These are phyloP conservation scores for Calonectria henricotiae DNA, from an alignment of 2,329 filamentous ascomycete species.

Conservation along the genomic window DNA sequence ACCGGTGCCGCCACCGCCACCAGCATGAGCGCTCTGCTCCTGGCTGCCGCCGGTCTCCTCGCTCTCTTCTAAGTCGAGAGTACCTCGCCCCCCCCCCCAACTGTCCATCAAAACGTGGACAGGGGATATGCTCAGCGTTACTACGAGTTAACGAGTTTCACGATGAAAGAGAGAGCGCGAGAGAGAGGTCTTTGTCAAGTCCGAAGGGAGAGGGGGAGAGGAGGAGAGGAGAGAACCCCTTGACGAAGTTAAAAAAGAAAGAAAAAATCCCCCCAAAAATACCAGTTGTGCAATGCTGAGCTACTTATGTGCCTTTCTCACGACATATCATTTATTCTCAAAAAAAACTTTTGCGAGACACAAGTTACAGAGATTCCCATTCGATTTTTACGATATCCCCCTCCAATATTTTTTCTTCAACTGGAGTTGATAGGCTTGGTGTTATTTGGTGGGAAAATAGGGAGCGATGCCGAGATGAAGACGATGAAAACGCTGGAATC, in stretches of 20 bases:
- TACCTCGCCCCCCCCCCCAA: constrained; percentile 42
- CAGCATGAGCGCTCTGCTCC: constrained; percentile 58
- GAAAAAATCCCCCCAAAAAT: constrained; percentile 35
- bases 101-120: constrained; percentile 38
- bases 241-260: neutral
- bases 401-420: constrained; percentile 27
- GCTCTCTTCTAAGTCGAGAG: constrained; percentile 56
- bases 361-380: constrained; percentile 39
- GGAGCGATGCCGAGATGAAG: constrained; percentile 34
- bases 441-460: constrained; percentile 40
- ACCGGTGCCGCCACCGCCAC: constrained; percentile 54
- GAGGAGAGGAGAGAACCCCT: neutral
- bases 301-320: constrained; percentile 48
- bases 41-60: constrained; percentile 57
- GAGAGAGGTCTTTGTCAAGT: constrained; percentile 37
- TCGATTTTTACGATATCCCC: constrained; percentile 19
- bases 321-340: constrained; percentile 44
- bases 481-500: constrained; percentile 42
- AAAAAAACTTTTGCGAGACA: constrained; percentile 34
- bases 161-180: constrained; percentile 43
- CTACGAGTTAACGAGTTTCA: constrained; percentile 58
- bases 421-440: constrained; percentile 53
- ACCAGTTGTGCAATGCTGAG: constrained; percentile 49
- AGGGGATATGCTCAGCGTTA: constrained; percentile 49
- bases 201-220: constrained; percentile 27